A percentile compares a stretch with the other conserved stretches of the same genome.
Evolutionary conservation across 129 eudicot species (phyloP).

Genomic region (Flaveria linearis): DNA sequence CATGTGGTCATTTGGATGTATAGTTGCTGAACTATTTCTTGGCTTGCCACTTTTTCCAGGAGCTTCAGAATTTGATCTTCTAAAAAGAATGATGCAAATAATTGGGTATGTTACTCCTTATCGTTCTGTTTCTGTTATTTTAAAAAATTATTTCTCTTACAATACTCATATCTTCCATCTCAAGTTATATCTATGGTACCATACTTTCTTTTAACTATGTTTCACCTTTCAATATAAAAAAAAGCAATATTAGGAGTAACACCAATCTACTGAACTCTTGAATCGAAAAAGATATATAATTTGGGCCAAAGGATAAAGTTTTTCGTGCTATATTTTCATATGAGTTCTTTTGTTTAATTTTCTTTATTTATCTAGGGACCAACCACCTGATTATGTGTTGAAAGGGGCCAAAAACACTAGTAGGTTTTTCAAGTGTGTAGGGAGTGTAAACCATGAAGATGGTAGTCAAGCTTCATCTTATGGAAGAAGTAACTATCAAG

Average conservation of each 20-base stretch:
- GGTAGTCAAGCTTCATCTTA: slow-evolving; percentile 41
- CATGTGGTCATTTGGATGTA: slow-evolving; percentile 99
- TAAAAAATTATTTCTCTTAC: not conserved
- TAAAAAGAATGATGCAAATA: slow-evolving; percentile 81
- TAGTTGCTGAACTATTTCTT: slow-evolving; percentile 92
- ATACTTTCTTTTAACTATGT: not conserved
- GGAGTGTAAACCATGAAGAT: slow-evolving; percentile 59
- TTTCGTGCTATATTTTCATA: not conserved
- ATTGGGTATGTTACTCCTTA: slow-evolving; percentile 56
- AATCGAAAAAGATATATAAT: not conserved
- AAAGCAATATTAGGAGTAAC: not conserved
- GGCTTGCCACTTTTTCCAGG: slow-evolving; percentile 97
- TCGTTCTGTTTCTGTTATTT: not conserved
- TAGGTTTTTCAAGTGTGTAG: slow-evolving; percentile 81
- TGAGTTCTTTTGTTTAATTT: slow-evolving; percentile 13
- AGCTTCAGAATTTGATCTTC: slow-evolving; percentile 90
- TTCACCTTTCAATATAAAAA: not conserved
- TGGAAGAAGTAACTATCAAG: slow-evolving; percentile 65
- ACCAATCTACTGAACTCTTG: not conserved
- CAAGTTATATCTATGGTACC: not conserved
- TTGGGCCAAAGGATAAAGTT: not conserved
- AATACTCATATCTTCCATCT: not conserved
- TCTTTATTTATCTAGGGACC: slow-evolving; percentile 50
- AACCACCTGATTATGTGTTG: slow-evolving; percentile 92
- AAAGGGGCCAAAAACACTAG: slow-evolving; percentile 83